A percentile compares a stretch with the other conserved stretches of the same genome.
These are phyloP conservation scores for Tetrastigma voinierianum DNA, from an alignment of 164 flowering plant genomes.

Conservation along the genomic window DNA sequence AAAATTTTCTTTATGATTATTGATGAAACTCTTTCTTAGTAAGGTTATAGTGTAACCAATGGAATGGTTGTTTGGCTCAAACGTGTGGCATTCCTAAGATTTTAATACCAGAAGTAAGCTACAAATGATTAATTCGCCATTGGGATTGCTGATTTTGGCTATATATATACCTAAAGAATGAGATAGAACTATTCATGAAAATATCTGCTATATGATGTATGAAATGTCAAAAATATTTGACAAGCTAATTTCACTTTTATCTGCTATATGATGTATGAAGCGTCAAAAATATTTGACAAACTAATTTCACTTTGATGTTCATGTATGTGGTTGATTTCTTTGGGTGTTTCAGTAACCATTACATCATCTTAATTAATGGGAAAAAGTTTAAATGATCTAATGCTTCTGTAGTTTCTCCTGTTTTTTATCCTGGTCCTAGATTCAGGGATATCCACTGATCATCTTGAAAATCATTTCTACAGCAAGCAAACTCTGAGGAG, in stretches of 20 bases:
- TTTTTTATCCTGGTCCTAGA: conserved; percentile 3
- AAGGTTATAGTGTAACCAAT: no score
- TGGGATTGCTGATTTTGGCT: background rate
- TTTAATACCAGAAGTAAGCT: background rate
- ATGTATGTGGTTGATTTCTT: no score
- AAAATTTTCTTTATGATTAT: no score
- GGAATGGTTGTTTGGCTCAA: no score
- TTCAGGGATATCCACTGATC: conserved; percentile 6
- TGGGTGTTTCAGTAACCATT: no score
- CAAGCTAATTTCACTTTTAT: background rate
- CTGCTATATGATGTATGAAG: background rate
- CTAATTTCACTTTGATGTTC: no score
- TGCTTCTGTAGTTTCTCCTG: conserved; percentile 1
- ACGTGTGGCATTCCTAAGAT: no score
- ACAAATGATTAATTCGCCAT: background rate
- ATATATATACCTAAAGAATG: background rate
- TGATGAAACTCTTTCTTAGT: no score
- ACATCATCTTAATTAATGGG: no score
- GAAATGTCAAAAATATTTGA: no score
- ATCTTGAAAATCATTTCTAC: conserved; percentile 15
- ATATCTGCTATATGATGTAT: background rate
- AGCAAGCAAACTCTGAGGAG: conserved; percentile 69
- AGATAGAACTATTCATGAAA: background rate
- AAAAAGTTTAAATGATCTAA: background rate
- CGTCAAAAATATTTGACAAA: no score